Evolutionary conservation across 1,284 basidiomycete genomes (phyloP).

Genomic region (Ustilago shanxiensis): DNA sequence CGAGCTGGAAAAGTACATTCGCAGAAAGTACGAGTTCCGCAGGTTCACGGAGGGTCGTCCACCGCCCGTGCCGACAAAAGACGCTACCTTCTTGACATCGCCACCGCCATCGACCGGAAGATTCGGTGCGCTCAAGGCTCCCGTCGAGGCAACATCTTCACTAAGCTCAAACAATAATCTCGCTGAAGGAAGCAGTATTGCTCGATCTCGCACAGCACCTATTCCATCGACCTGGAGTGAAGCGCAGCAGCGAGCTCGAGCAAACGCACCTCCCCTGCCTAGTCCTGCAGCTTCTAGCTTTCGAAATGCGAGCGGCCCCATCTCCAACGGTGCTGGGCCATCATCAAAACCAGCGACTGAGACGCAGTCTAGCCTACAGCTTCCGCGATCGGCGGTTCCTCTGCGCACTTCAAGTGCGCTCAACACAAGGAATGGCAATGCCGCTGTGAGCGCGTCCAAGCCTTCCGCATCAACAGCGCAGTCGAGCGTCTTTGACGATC

Average conservation of each 20-base stretch:
- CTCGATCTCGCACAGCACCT: constrained; percentile 54
- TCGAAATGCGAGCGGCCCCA: constrained; percentile 16
- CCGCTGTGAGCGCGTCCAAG: constrained; percentile 9
- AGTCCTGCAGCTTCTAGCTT: constrained; percentile 18
- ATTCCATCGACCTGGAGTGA: constrained; percentile 57
- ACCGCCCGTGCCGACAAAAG: constrained; percentile 59
- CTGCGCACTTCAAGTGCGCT: constrained; percentile 41
- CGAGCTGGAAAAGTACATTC: constrained; percentile 85
- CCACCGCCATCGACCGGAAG: constrained; percentile 23
- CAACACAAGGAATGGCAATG: constrained; percentile 20
- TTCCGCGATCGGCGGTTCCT: constrained; percentile 24
- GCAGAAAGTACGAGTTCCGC: constrained; percentile 74
- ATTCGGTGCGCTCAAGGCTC: constrained; percentile 12
- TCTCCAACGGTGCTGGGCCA: constrained; percentile 1
- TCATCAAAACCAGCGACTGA: constrained; percentile 7
- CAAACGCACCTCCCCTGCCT: constrained; percentile 33
- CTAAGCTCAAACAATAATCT: constrained; percentile 3
- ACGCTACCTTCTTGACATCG: constrained; percentile 45
- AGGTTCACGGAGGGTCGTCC: constrained; percentile 56
- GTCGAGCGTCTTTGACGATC: constrained; percentile 56
- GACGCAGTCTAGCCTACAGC: constrained; percentile 14
- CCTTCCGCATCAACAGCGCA: constrained; percentile 23
- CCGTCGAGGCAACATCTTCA: constrained; percentile 10
- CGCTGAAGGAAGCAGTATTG: constrained; percentile 37
- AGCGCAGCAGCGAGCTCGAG: constrained; percentile 42